These are phyloP conservation scores for Lindgomyces ingoldianus DNA, from an alignment of 495 filamentous ascomycete genomes.

Conservation along the genomic window DNA sequence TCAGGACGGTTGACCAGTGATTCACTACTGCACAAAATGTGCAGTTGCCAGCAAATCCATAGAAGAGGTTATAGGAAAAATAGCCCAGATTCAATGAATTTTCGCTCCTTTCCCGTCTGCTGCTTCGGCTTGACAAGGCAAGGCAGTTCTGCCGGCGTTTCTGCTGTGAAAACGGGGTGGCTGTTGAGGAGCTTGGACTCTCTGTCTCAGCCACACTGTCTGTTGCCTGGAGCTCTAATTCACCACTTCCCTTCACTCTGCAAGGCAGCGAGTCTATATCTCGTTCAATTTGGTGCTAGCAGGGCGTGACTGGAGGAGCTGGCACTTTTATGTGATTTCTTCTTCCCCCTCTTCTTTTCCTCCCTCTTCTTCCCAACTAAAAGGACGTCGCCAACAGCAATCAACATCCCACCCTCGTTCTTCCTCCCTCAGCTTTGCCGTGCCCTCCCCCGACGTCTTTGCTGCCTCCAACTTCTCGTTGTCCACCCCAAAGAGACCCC, in stretches of 20 bases:
- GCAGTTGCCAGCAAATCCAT: too few species aligned
- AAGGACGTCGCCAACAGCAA: too few species aligned
- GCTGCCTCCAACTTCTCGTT: not conserved
- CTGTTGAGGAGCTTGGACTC: not conserved
- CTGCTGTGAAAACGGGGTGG: not conserved
- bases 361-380: not conserved
- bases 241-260: not conserved
- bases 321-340: not conserved
- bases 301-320: constrained; percentile 14
- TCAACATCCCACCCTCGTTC: not conserved
- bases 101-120: not conserved
- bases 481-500: too few species aligned
- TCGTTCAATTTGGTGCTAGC: constrained; percentile 8
- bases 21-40: too few species aligned
- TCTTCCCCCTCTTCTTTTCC: constrained; percentile 5
- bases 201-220: constrained; percentile 18
- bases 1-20: too few species aligned
- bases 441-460: not conserved
- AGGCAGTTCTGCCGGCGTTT: not conserved
- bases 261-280: constrained; percentile 17
- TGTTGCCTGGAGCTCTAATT: constrained; percentile 22
- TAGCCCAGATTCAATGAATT: not conserved
- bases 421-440: not conserved
- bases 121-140: not conserved
- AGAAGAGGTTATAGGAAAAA: not conserved